Conservation (phyloP, 148 eudicot species). For the Heliosperma pusillum region DNA sequence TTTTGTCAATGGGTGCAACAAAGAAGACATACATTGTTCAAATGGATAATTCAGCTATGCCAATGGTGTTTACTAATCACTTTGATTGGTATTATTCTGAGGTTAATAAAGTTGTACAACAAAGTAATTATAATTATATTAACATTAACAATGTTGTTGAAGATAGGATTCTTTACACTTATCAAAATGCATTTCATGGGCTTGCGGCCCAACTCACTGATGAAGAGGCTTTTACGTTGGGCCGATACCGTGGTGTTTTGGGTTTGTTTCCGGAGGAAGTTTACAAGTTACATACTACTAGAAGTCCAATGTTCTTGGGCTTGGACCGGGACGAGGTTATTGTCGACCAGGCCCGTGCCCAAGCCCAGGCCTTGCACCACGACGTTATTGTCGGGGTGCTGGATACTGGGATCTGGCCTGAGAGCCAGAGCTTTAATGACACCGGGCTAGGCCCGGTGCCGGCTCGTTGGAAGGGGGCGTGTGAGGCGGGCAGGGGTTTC, state of each 20-base stretch:
- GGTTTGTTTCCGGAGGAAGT: conserved; percentile 53
- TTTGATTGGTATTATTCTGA: conserved; percentile 66
- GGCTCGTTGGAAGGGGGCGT: conserved; percentile 64
- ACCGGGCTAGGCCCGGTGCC: conserved; percentile 50
- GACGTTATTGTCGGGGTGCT: conserved; percentile 82
- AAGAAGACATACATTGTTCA: conserved; percentile 70
- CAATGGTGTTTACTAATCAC: conserved; percentile 47
- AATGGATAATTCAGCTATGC: conserved; percentile 65
- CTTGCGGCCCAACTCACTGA: conserved; percentile 65
- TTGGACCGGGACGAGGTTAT: conserved; percentile 30
- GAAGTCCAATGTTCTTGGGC: conserved; percentile 82
- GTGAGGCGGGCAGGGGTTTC: conserved; percentile 64
- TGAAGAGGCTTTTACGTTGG: conserved; percentile 41
- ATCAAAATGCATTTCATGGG: conserved; percentile 74
- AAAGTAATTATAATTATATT: conserved; percentile 10
- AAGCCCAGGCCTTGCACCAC: conserved; percentile 28
- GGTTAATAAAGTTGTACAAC: conserved; percentile 36
- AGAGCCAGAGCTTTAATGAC: conserved; percentile 86
- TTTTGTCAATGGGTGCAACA: conserved; percentile 6
- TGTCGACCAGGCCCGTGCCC: conserved; percentile 19
- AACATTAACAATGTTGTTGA: conserved; percentile 3
- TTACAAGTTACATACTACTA: conserved; percentile 69
- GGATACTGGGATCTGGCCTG: conserved; percentile 97
- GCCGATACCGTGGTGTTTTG: conserved; percentile 41
- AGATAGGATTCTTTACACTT: conserved; percentile 56